Evolutionary conservation across 2,329 filamentous ascomycete species (phyloP), one percentile per base, ranked within the genome.

Genomic region (Xylariales sp.): DNA sequence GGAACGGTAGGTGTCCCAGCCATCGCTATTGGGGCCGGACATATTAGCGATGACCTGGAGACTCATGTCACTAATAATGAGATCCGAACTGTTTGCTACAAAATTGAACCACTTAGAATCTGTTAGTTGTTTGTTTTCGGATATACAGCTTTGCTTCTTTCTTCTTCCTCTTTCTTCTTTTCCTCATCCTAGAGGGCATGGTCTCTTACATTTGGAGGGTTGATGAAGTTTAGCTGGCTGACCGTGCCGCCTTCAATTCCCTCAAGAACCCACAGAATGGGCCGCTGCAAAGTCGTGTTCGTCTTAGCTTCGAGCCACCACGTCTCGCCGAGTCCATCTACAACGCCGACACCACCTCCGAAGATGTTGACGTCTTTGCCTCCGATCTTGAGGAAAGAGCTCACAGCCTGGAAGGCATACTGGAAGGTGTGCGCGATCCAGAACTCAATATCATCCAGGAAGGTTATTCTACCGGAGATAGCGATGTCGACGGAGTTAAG

Each of bases 381-480:
- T 40, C 70, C 65, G 41, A 73, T 66, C 21, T 58, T 61, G 65
- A 67, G 73, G 43, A 71, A 73, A 1, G 65, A 62, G 10, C 76
- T 57, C 77, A 74, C 72, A 44, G 84, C 83, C 49, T 86, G 83
- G 60, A 77, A 87, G 5, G 62, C 65, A 18, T 81, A 78, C 39
- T 72, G 71, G 66, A 85, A 85, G 29, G 71, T 67, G 50, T 84
- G 70, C 7, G 67, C 69, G 45, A 81, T 70, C 83, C 83, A 86
- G 59, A 85, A 86, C 46, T 77, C 70, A 2, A 79, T 81, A 52
- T 87, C 78, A 35, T 81, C 72, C 39, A 73, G 76, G 60, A 86
- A 86, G 40, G 73, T 64, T 15, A 85, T 68, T 16, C 69, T 70
- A 16, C 77, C 79, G 0, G 55, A 57, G 40, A 63, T 64, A 65